These are phyloP conservation scores for Hapsidospora chrysogenum DNA, from an alignment of 495 filamentous ascomycete species.

Conservation along the genomic window DNA sequence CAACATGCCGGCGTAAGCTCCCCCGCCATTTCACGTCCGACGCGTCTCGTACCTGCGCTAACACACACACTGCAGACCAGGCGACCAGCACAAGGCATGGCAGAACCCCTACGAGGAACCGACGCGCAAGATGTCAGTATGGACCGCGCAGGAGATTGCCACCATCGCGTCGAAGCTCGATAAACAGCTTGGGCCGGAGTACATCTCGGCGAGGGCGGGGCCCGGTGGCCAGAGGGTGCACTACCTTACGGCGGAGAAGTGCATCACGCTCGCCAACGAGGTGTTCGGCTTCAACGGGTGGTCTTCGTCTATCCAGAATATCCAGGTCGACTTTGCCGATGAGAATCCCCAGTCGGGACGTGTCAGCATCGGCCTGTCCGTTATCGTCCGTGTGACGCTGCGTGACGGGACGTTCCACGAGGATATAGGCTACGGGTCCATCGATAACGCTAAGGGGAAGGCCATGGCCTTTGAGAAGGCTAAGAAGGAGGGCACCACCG, in stretches of 20 bases:
- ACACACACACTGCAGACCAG: conserved; percentile 38
- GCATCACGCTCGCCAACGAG: conserved; percentile 90
- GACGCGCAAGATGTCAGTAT: conserved; percentile 50
- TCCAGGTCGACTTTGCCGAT: conserved; percentile 79
- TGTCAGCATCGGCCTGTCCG: conserved; percentile 67
- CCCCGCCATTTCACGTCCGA: background rate
- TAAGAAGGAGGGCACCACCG: conserved; percentile 94
- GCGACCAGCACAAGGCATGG: conserved; percentile 52
- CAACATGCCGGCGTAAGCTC: conserved; percentile 16
- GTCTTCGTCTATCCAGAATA: conserved; percentile 77
- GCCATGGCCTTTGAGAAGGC: conserved; percentile 92
- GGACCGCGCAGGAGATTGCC: conserved; percentile 79
- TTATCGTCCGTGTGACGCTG: conserved; percentile 76
- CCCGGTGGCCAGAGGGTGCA: conserved; percentile 70
- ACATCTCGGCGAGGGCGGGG: conserved; percentile 70
- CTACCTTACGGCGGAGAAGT: conserved; percentile 85
- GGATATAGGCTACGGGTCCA: conserved; percentile 89
- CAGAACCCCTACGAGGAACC: conserved; percentile 66
- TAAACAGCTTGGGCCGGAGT: conserved; percentile 93
- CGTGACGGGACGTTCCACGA: conserved; percentile 90
- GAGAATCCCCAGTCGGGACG: conserved; percentile 40
- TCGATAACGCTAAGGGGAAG: conserved; percentile 90
- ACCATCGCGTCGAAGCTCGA: conserved; percentile 73
- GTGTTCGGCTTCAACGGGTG: conserved; percentile 98
- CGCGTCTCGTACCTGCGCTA: conserved; percentile 1